These are phyloP conservation scores for Albatrellus ellisii DNA, from an alignment of 768 basidiomycete genomes.

Conservation along the genomic window DNA sequence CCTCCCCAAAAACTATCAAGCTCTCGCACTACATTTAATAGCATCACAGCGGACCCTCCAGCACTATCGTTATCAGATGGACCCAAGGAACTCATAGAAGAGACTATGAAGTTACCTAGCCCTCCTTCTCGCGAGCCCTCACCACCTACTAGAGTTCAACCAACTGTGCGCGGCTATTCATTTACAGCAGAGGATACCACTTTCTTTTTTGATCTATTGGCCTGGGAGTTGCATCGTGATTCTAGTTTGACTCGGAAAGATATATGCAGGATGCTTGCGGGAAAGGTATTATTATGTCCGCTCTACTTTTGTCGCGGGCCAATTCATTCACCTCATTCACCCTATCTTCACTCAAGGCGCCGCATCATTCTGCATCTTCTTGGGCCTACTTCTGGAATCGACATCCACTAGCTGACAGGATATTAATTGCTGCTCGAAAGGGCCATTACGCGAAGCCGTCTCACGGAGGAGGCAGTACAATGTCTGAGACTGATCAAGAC, in stretches of 20 bases:
- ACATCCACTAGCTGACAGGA: slow-evolving; percentile 7
- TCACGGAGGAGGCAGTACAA: background rate
- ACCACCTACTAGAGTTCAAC: slow-evolving; percentile 37
- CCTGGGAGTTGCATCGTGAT: slow-evolving; percentile 45
- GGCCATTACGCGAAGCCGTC: background rate
- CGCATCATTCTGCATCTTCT: slow-evolving; percentile 8
- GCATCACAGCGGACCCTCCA: background rate
- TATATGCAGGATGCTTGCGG: slow-evolving; percentile 38
- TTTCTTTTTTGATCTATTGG: slow-evolving; percentile 53
- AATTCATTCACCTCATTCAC: background rate
- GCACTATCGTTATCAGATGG: background rate
- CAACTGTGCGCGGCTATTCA: slow-evolving; percentile 37
- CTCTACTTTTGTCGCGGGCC: background rate
- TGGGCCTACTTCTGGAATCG: slow-evolving; percentile 8
- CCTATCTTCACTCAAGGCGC: slow-evolving; percentile 3
- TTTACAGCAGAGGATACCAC: slow-evolving; percentile 56
- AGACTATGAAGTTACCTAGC: slow-evolving; percentile 31
- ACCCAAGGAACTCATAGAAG: background rate
- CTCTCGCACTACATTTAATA: background rate
- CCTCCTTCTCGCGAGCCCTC: slow-evolving; percentile 60
- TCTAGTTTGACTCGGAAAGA: slow-evolving; percentile 38
- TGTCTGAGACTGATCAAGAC: background rate
- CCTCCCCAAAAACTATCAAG: background rate
- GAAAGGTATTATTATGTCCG: slow-evolving; percentile 31
- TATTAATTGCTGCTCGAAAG: slow-evolving; percentile 1